Base-by-base conservation (phyloP, 805 yeast species). In the Torulaspora indica region DNA sequence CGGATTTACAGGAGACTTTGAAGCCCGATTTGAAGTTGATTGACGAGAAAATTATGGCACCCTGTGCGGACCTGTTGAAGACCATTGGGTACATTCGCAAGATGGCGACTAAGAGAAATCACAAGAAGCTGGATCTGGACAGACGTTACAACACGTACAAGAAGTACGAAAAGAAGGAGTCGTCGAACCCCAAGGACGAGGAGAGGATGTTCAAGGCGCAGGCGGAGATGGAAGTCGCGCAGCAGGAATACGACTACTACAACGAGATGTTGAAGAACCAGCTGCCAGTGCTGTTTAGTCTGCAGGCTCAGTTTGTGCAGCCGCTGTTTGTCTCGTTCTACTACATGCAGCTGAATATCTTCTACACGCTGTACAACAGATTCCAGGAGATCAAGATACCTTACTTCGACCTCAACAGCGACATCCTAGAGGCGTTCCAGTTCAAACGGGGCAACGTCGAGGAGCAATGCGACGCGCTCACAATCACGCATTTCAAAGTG, bases 371-470 rank as follows among this genome's bases (percentile, higher is more conserved):
- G 50, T 90, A 86, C 72, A 83, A 77, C 61, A 78, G 85, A 57
- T 86, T 91, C 87, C 96, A 91, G 69, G 95, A 87, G 62, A 81
- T 91, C 85, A 89, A 93, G 70, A 93, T 93, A 54, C 96, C 97
- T 12, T 93, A 93, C 69, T 93, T 93, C 67, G 95, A 93, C 63
- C 73, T 93, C 61, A 73, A 78, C 40, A 75, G 85, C 35, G 98
- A 89, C 63, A 85, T 93, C 51, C 74, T 85, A 43, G 91, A 85
- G 63, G 83, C 90, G 3, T 93, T 82, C 68, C 67, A 64, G 25
- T 73, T 72, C 51, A 93, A 93, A 71, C 81, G 95, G 64, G 98
- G 98, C 32, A 82, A 88, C 55, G 78, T 91, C 38, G 95, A 89
- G 61, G 96, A 90, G 60, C 82, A 79, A 59, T 74, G 96, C 1